phyloP scores from a whole-genome alignment of 2,329 filamentous ascomycete species.

The Ophiostoma quercus region DNA sequence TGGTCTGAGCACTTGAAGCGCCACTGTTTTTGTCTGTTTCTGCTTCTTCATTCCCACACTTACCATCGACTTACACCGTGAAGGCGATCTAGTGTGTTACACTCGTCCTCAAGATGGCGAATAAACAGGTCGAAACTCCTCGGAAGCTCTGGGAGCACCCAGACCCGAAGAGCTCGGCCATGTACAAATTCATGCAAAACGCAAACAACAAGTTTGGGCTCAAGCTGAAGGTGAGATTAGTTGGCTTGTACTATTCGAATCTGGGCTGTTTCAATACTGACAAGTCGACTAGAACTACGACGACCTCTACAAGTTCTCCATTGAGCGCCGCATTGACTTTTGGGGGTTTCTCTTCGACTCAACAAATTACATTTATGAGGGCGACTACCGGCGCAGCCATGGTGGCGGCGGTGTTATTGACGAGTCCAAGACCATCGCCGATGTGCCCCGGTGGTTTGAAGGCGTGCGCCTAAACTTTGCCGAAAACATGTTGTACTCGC shows the following conservation, averaged over 20 bases:
- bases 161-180: slow-evolving; percentile 54
- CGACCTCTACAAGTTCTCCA: slow-evolving; percentile 66
- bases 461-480: slow-evolving; percentile 71
- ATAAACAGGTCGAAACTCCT: slow-evolving; percentile 33
- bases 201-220: slow-evolving; percentile 55
- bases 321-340: slow-evolving; percentile 57
- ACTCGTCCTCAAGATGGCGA: not conserved
- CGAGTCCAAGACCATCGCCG: slow-evolving; percentile 62
- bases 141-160: slow-evolving; percentile 66
- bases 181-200: slow-evolving; percentile 62
- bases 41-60: not conserved
- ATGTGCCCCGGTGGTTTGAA: slow-evolving; percentile 70
- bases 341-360: slow-evolving; percentile 59
- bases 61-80: not conserved
- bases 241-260: not conserved
- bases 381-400: slow-evolving; percentile 40
- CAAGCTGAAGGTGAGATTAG: slow-evolving; percentile 50
- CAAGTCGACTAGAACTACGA: slow-evolving; percentile 51
- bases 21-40: not conserved
- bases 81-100: not conserved
- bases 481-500: slow-evolving; percentile 70
- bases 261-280: not conserved
- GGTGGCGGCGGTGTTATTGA: slow-evolving; percentile 54
- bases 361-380: slow-evolving; percentile 58
- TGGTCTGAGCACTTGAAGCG: not conserved